Percentiles rank a stretch among this genome's conserved stretches.
Conservation (phyloP, 495 filamentous ascomycete genomes). For the Aspergillus carlsbadensis region DNA sequence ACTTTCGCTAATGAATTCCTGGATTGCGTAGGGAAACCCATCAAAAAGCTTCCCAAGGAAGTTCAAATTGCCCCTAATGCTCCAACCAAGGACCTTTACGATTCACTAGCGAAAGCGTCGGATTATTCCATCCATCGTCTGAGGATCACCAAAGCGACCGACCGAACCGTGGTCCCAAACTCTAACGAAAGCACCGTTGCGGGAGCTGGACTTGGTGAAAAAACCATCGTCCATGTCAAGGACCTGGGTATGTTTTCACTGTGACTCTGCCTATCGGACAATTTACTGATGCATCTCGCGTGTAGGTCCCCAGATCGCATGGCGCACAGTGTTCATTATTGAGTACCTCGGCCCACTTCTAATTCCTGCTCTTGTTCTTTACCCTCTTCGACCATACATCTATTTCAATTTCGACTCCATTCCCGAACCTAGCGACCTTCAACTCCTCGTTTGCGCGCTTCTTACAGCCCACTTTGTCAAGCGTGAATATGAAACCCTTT, state of each 20-base stretch:
- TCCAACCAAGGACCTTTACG: conserved; percentile 64
- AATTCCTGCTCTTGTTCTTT: conserved; percentile 75
- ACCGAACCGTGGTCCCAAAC: conserved; percentile 67
- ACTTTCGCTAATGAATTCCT: neutral
- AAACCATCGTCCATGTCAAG: conserved; percentile 80
- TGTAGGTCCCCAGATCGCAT: conserved; percentile 84
- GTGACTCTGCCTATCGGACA: neutral
- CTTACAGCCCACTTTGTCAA: conserved; percentile 86
- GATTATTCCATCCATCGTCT: conserved; percentile 59
- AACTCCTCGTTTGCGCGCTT: conserved; percentile 68
- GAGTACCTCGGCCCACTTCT: conserved; percentile 95
- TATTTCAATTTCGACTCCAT: conserved; percentile 59
- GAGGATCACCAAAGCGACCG: conserved; percentile 68
- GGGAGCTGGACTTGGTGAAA: conserved; percentile 62
- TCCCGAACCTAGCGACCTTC: conserved; percentile 58
- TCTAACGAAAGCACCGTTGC: conserved; percentile 63
- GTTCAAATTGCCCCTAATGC: conserved; percentile 59
- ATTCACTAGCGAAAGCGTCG: conserved; percentile 51
- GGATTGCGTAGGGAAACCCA: conserved; percentile 51
- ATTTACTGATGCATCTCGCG: neutral
- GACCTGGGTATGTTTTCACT: conserved; percentile 70
- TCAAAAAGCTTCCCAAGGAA: conserved; percentile 68
- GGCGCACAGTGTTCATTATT: conserved; percentile 91
- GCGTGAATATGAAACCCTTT: conserved; percentile 91
- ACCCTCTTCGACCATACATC: conserved; percentile 67